These are phyloP conservation scores for Tolypocladium paradoxum DNA, from an alignment of 2,329 filamentous ascomycete species.

Conservation along the genomic window DNA sequence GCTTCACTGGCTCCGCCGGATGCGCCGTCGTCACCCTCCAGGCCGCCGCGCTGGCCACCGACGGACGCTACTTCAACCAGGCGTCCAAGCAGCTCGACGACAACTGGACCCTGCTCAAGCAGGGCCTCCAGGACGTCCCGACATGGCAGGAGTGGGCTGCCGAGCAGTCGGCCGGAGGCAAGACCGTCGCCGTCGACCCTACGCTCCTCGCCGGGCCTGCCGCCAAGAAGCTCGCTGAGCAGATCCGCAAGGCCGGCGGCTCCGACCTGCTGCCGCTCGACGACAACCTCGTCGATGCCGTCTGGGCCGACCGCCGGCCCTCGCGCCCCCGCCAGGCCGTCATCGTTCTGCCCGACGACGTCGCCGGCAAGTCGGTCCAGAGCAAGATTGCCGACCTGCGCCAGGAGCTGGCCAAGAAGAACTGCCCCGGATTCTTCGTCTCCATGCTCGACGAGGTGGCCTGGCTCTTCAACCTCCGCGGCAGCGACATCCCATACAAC, in stretches of 20 bases:
- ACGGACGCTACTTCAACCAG: conserved; percentile 97
- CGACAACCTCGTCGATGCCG: conserved; percentile 77
- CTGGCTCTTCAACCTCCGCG: conserved; percentile 96
- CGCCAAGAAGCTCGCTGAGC: conserved; percentile 65
- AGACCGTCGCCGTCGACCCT: conserved; percentile 83
- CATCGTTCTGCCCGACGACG: conserved; percentile 58
- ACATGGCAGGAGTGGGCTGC: conserved; percentile 97
- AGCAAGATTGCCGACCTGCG: conserved; percentile 77
- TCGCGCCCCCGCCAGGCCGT: conserved; percentile 65
- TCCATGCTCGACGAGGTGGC: conserved; percentile 95
- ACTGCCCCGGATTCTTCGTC: conserved; percentile 75
- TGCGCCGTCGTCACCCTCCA: conserved; percentile 80
- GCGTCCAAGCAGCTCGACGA: conserved; percentile 78
- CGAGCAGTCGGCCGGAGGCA: conserved; percentile 76
- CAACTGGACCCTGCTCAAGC: conserved; percentile 89
- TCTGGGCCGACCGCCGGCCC: conserved; percentile 74
- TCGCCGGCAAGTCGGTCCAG: conserved; percentile 70
- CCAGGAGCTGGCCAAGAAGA: conserved; percentile 87
- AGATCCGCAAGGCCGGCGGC: conserved; percentile 78
- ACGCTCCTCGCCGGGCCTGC: conserved; percentile 63
- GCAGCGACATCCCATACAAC: conserved; percentile 93
- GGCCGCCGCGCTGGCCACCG: conserved; percentile 83
- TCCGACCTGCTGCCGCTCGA: conserved; percentile 62
- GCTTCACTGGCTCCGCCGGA: conserved; percentile 90
- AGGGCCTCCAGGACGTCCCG: conserved; percentile 84